Base-by-base conservation (phyloP, 73 alveolate species). In the Breviolum minutum region DNA sequence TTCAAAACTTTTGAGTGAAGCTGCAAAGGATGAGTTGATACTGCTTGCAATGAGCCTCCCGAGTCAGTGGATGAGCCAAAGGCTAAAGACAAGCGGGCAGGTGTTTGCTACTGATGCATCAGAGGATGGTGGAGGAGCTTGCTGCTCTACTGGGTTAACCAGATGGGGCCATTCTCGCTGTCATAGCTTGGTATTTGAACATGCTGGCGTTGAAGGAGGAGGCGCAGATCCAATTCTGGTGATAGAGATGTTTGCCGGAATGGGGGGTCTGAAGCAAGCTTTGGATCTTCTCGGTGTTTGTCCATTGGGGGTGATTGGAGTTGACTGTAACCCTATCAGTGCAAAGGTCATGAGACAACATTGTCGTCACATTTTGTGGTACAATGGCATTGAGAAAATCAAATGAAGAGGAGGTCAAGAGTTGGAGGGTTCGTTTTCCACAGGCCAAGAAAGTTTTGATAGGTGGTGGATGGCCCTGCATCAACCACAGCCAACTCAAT, bases 41-140 rank as follows among this genome's bases (percentile, higher is more conserved):
- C 24, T 88, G 27, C 68, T 88, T 24, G 40, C 32, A 32, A 30
- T 29, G 70, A 32, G 73, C 71, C 86, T 88, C 27, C 95, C 95
- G 27, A 16, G 30, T 48, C 95, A 88, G 27, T 88, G 95, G 95
- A 6, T 88, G 48, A n/a, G 19, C 73, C 95, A 88, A 54, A 71
- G 60, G 14, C 0, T 11, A 54, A 30, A 30, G 60, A 8, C 40
- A 2, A 6, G 26, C 5, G 82, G 82, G 40, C 76, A 64, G 48
- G 82, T 68, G 71, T 88, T 17, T 29, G 95, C 95, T 5, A 88
- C 95, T 5, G 95, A 88, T 69, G 95, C 95, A 0, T 88, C 95
- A 12, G 85, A 69, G 19, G 95, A 88, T 9, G 95, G 95, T 0
- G 95, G 82, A 1, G 95, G 95, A 40, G 95, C 95, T 9, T 88